Conservation (phyloP, 2,329 filamentous ascomycete species). For the Colletotrichum somersetense region DNA sequence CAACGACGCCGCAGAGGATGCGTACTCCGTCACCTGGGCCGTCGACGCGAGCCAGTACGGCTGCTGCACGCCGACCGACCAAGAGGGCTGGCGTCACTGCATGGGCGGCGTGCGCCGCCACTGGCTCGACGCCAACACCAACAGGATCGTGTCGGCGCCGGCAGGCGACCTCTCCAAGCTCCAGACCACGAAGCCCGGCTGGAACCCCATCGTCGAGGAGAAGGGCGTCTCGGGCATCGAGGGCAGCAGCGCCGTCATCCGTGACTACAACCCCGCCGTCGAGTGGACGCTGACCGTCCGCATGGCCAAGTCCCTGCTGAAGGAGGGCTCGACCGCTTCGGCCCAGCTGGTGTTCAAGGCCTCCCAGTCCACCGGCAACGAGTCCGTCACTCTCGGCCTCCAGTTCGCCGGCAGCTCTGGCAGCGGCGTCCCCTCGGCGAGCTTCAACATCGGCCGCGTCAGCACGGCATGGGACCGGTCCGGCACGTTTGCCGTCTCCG, state of each 20-base stretch:
- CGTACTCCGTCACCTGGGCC: conserved; percentile 53
- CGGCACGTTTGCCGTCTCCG: conserved; percentile 28
- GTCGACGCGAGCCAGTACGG: conserved; percentile 53
- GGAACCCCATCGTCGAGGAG: conserved; percentile 41
- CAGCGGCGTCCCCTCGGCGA: conserved; percentile 32
- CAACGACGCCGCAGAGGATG: conserved; percentile 40
- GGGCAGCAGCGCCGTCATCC: conserved; percentile 34
- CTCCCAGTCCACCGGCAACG: conserved; percentile 42
- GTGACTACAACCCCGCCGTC: conserved; percentile 41
- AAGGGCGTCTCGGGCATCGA: conserved; percentile 30
- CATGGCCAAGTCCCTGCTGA: conserved; percentile 36
- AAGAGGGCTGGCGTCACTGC: conserved; percentile 49
- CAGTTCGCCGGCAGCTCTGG: conserved; percentile 46
- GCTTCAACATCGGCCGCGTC: conserved; percentile 49
- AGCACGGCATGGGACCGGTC: conserved; percentile 41
- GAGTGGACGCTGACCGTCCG: conserved; percentile 42
- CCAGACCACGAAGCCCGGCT: conserved; percentile 35
- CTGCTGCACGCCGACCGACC: conserved; percentile 47
- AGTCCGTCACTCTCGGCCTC: conserved; percentile 43
- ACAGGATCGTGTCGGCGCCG: conserved; percentile 37
- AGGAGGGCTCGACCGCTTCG: conserved; percentile 31
- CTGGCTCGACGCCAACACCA: conserved; percentile 40
- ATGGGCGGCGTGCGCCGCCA: conserved; percentile 41
- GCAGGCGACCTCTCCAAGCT: conserved; percentile 37
- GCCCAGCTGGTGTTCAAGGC: conserved; percentile 48